Evolutionary conservation across 2,329 filamentous ascomycete species (phyloP).

Genomic region (Rutstroemia sp.): DNA sequence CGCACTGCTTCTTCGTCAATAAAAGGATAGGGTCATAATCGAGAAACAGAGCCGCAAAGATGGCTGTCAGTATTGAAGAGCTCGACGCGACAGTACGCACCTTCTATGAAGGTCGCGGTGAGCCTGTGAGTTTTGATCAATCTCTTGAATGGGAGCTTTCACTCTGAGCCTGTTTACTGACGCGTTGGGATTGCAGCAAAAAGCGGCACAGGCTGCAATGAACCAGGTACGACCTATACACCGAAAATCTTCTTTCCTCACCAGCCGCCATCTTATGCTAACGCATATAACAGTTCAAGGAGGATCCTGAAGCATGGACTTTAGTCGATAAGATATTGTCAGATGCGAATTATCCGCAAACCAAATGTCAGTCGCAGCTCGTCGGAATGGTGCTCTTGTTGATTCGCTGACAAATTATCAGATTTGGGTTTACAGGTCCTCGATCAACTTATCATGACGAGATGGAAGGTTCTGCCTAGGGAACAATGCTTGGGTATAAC

Average conservation of each 20-base stretch:
- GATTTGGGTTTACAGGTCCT: conserved; percentile 93
- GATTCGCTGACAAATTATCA: conserved; percentile 33
- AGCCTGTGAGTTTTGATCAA: conserved; percentile 57
- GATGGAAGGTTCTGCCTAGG: conserved; percentile 95
- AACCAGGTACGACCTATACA: conserved; percentile 65
- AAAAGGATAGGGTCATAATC: conserved; percentile 18
- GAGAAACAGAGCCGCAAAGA: conserved; percentile 35
- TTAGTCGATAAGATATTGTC: conserved; percentile 95
- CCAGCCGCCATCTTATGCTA: conserved; percentile 13
- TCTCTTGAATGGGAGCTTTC: conserved; percentile 1
- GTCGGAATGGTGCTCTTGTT: not conserved
- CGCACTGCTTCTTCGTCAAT: conserved; percentile 15
- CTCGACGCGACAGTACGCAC: conserved; percentile 92
- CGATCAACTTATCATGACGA: conserved; percentile 96
- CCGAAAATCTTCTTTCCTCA: conserved; percentile 8
- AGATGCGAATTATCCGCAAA: conserved; percentile 87
- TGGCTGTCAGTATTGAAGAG: conserved; percentile 77
- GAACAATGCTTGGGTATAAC: conserved; percentile 84
- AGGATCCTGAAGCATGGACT: conserved; percentile 96
- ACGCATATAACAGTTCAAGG: conserved; percentile 69
- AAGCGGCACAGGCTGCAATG: conserved; percentile 84
- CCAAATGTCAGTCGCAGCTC: conserved; percentile 66
- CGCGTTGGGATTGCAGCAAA: conserved; percentile 62
- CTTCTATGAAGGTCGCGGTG: conserved; percentile 96
- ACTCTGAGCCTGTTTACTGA: conserved; percentile 29